phyloP scores from a whole-genome alignment of 2,329 filamentous ascomycete species.

The Trichoderma guizhouense region DNA sequence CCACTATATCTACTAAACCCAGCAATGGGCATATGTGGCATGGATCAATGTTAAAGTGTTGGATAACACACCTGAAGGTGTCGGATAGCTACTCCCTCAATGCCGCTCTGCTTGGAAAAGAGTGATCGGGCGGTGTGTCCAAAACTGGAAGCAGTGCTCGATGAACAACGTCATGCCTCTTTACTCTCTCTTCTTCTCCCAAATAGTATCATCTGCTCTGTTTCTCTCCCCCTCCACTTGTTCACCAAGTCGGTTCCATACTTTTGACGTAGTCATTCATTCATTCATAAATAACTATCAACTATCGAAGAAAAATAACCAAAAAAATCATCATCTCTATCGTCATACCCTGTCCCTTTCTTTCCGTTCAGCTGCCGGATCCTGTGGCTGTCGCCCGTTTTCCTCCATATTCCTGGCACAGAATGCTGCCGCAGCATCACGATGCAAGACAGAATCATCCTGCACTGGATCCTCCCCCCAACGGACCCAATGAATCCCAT shows the following conservation, averaged over 20 bases:
- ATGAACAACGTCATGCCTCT: background rate
- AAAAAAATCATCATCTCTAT: background rate
- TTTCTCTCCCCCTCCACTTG: background rate
- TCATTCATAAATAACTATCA: conserved; percentile 11
- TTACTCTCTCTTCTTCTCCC: background rate
- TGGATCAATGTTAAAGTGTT: background rate
- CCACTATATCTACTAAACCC: background rate
- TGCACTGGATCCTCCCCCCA: conserved; percentile 22
- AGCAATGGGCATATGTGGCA: background rate
- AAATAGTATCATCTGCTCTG: background rate
- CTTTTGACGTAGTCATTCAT: conserved; percentile 6
- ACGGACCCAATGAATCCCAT: conserved; percentile 19
- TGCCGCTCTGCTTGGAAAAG: background rate
- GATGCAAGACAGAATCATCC: conserved; percentile 29
- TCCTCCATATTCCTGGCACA: conserved; percentile 21
- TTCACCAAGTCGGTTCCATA: background rate
- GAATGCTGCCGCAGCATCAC: conserved; percentile 29
- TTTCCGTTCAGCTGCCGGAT: background rate
- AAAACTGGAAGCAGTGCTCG: background rate
- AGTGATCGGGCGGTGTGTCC: background rate
- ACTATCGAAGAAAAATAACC: background rate
- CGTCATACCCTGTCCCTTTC: background rate
- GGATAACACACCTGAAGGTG: background rate
- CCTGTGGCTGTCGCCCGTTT: background rate
- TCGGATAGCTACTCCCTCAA: background rate